Percentiles rank a stretch among this genome's conserved stretches.
These are phyloP conservation scores for Eucalyptus caleyi DNA, from an alignment of 345 rosid genomes.

Conservation along the genomic window DNA sequence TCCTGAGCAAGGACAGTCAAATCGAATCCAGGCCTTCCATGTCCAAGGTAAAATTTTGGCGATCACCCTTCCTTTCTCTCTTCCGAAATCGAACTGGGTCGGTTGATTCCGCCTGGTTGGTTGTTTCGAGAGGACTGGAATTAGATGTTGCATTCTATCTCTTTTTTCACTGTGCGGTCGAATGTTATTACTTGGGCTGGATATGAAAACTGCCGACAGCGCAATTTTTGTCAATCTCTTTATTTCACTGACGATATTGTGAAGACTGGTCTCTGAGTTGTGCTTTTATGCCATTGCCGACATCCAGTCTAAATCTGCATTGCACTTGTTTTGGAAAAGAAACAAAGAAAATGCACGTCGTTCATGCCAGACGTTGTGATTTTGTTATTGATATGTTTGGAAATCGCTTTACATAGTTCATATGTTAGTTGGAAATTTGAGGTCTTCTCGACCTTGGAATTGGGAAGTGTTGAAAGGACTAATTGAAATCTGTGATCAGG, in stretches of 20 bases:
- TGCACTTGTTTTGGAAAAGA: not conserved
- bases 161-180: not conserved
- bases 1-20: slow-evolving; percentile 38
- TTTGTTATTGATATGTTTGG: not conserved
- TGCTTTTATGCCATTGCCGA: not conserved
- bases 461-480: not conserved
- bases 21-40: slow-evolving; percentile 46
- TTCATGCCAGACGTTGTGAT: not conserved
- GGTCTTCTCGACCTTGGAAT: not conserved
- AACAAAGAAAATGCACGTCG: not conserved
- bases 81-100: not conserved
- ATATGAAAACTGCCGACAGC: not conserved
- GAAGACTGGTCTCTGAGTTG: not conserved
- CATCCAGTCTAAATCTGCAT: not conserved
- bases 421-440: not conserved
- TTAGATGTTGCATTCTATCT: not conserved
- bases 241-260: not conserved
- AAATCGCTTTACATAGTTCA: not conserved
- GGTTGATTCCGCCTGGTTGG: not conserved
- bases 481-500: not conserved
- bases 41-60: slow-evolving; percentile 22
- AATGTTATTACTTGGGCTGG: not conserved
- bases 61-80: not conserved
- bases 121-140: not conserved
- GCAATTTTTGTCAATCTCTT: not conserved